These are phyloP conservation scores for Barnettozyma sucrosica DNA, from an alignment of 805 yeast genomes.

Conservation along the genomic window DNA sequence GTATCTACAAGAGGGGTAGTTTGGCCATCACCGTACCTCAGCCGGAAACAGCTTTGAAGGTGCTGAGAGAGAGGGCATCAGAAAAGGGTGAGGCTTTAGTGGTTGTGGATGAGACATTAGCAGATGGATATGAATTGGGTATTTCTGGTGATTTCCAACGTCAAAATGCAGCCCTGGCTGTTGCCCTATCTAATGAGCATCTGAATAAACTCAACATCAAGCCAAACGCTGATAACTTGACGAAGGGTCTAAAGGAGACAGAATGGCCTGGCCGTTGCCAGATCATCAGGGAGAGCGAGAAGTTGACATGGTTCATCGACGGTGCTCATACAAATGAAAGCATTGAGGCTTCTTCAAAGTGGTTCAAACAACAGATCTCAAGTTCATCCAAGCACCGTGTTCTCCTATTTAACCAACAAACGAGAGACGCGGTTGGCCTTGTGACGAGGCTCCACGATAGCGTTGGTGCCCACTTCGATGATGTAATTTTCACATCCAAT, in stretches of 20 bases:
- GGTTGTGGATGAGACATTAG: conserved; percentile 40
- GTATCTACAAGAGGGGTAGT: conserved; percentile 69
- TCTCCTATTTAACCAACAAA: conserved; percentile 88
- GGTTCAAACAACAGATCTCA: conserved; percentile 55
- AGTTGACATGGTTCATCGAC: conserved; percentile 76
- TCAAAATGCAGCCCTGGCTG: conserved; percentile 84
- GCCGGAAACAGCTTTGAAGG: conserved; percentile 50
- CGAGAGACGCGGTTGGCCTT: conserved; percentile 72
- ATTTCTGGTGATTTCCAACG: conserved; percentile 81
- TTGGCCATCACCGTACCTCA: conserved; percentile 64
- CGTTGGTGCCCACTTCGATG: conserved; percentile 52
- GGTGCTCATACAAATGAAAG: conserved; percentile 97
- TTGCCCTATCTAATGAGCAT: conserved; percentile 59
- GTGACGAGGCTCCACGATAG: conserved; percentile 46
- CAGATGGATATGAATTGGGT: conserved; percentile 44
- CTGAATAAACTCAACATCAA: conserved; percentile 43
- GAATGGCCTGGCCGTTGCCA: conserved; percentile 98
- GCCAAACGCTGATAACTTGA: conserved; percentile 20
- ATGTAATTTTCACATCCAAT: conserved; percentile 83
- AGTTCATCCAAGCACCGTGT: conserved; percentile 33
- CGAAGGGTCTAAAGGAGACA: conserved; percentile 57
- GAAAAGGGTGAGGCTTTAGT: conserved; percentile 53
- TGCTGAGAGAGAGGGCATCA: conserved; percentile 57
- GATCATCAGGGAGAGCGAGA: conserved; percentile 38
- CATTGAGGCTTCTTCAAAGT: conserved; percentile 68